A percentile compares a stretch with the other conserved stretches of the same genome.
These are phyloP conservation scores for Viridothelium virens DNA, from an alignment of 495 filamentous ascomycete species.

Conservation along the genomic window DNA sequence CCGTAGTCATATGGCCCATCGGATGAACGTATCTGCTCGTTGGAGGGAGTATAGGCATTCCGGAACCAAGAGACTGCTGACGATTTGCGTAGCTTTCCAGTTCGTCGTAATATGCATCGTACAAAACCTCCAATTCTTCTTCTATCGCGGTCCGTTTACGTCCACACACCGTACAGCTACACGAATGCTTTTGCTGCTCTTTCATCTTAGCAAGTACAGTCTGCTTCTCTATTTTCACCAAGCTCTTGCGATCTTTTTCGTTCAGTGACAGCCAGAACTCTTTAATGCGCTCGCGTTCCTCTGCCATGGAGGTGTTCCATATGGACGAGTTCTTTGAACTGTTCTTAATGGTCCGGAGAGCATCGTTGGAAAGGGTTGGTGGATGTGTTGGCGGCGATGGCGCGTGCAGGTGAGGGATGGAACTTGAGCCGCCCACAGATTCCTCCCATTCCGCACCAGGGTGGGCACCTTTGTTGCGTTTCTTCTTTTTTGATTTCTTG, in stretches of 20 bases:
- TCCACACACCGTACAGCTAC: conserved; percentile 94
- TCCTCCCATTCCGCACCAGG: conserved; percentile 15
- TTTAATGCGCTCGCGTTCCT: conserved; percentile 94
- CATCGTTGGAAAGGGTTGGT: conserved; percentile 21
- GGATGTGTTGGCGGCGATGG: conserved; percentile 32
- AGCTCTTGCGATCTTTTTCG: conserved; percentile 83
- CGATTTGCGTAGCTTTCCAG: conserved; percentile 94
- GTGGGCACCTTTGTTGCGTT: conserved; percentile 26
- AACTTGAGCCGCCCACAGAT: conserved; percentile 25
- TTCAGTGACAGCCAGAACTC: conserved; percentile 97
- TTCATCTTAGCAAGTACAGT: conserved; percentile 99
- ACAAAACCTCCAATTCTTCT: conserved; percentile 96
- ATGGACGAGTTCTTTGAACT: conserved; percentile 62
- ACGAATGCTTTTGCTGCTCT: conserved; percentile 98
- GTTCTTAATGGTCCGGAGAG: conserved; percentile 18
- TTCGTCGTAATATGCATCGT: conserved; percentile 98
- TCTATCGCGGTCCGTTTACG: conserved; percentile 95
- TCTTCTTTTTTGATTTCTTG: conserved; percentile 45
- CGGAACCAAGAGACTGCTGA: conserved; percentile 57
- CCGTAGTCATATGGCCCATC: conserved; percentile 42
- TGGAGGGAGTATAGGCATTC: conserved; percentile 57
- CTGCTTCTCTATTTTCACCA: conserved; percentile 98
- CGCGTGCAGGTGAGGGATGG: conserved; percentile 32
- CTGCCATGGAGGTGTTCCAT: conserved; percentile 89
- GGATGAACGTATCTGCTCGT: conserved; percentile 51